phyloP scores from a whole-genome alignment of 2,329 filamentous ascomycete species.

The Penicillium thymicola region DNA sequence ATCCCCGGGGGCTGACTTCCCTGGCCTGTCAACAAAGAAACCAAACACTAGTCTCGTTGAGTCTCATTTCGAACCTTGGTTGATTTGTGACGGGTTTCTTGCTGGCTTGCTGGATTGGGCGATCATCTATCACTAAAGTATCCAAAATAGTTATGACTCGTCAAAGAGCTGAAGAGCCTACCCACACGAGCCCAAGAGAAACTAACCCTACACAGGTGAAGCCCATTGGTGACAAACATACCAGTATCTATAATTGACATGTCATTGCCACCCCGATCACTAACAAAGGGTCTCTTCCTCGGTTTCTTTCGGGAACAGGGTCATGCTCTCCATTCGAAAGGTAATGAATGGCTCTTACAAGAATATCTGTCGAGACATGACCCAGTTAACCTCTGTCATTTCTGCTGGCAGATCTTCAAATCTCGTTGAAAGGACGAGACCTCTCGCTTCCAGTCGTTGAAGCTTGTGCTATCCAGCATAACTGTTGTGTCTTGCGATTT shows the following conservation, averaged over 20 bases:
- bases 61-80: neutral
- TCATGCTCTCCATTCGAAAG: neutral
- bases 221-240: neutral
- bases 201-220: neutral
- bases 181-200: neutral
- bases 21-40: slow-evolving; percentile 1
- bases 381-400: neutral
- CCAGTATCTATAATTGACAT: neutral
- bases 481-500: neutral
- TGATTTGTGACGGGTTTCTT: neutral
- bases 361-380: neutral
- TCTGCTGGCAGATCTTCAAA: neutral
- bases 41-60: neutral
- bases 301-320: neutral
- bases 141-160: no score
- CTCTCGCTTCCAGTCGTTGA: neutral
- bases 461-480: neutral
- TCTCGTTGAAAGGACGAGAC: neutral
- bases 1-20: neutral
- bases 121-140: neutral
- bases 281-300: neutral
- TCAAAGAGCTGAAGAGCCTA: neutral
- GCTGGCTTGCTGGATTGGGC: neutral
- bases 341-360: neutral
- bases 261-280: neutral